Evolutionary conservation across 2,329 filamentous ascomycete genomes (phyloP).

Genomic region (Exserohilum rostratum): DNA sequence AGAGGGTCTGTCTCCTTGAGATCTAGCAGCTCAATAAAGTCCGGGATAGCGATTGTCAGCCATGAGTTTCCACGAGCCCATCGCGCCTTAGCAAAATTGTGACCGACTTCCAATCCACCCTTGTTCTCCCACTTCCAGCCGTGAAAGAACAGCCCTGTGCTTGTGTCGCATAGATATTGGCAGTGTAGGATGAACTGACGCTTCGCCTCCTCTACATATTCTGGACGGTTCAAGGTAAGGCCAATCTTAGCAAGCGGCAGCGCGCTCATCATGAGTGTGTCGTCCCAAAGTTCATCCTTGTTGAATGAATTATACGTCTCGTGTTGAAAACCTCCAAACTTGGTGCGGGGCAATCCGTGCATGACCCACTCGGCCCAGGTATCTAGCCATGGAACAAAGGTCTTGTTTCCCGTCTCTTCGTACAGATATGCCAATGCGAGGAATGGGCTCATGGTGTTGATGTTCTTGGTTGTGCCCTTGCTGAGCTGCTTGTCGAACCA

Average conservation of each 20-base stretch:
- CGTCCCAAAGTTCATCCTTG: conserved; percentile 79
- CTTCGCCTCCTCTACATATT: conserved; percentile 80
- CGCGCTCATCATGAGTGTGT: conserved; percentile 88
- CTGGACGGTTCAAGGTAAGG: conserved; percentile 68
- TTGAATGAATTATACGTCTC: conserved; percentile 75
- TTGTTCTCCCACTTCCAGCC: conserved; percentile 78
- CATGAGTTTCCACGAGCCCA: conserved; percentile 72
- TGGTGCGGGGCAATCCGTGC: conserved; percentile 74
- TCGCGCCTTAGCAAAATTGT: conserved; percentile 62
- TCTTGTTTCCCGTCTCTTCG: conserved; percentile 71
- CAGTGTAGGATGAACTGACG: conserved; percentile 78
- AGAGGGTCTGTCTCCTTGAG: conserved; percentile 66
- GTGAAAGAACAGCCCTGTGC: conserved; percentile 78
- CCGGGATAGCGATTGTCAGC: conserved; percentile 83
- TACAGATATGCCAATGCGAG: conserved; percentile 79
- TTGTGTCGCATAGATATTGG: conserved; percentile 76
- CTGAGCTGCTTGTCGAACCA: conserved; percentile 75
- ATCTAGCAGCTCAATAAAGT: conserved; percentile 76
- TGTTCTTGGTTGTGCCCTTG: conserved; percentile 80
- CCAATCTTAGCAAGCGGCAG: conserved; percentile 82
- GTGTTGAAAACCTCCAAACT: conserved; percentile 75
- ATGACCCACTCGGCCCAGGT: conserved; percentile 84
- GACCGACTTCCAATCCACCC: conserved; percentile 56
- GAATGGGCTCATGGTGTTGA: conserved; percentile 83
- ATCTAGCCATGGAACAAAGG: conserved; percentile 78